Evolutionary conservation across 352 stramenopile genomes (phyloP).

Genomic region (Phytophthora palmivora): DNA sequence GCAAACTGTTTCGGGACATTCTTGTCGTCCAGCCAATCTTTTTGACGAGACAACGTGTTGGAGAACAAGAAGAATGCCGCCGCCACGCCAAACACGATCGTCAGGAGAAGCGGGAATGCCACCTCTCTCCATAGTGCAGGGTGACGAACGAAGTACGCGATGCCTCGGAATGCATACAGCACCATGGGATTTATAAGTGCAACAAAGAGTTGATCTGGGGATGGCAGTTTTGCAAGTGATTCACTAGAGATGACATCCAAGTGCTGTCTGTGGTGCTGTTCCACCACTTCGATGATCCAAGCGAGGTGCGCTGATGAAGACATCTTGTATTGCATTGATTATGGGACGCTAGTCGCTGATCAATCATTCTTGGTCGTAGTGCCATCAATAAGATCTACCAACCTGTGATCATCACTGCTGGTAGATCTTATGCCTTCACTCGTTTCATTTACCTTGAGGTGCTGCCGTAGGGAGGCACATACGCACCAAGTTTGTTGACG

Average conservation of each 20-base stretch:
- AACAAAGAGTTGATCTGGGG: conserved; percentile 3
- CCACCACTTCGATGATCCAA: background rate
- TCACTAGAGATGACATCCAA: conserved; percentile 1
- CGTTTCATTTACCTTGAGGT: conserved; percentile 28
- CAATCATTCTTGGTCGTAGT: too few relatives aligned
- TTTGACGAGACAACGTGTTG: conserved; percentile 39
- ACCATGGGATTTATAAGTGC: conserved; percentile 17
- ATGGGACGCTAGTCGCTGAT: too few relatives aligned
- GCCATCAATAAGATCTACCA: too few relatives aligned
- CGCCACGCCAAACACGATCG: conserved; percentile 39
- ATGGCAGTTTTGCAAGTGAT: conserved; percentile 5
- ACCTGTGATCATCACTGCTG: too few relatives aligned
- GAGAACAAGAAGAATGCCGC: conserved; percentile 49
- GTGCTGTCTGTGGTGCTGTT: background rate
- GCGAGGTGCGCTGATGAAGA: too few relatives aligned
- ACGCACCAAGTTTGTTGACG: conserved; percentile 37
- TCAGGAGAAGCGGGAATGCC: conserved; percentile 49
- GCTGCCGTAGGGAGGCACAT: conserved; percentile 42
- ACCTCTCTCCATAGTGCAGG: conserved; percentile 48
- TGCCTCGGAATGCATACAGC: conserved; percentile 40
- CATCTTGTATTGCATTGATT: too few relatives aligned
- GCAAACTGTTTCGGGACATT: conserved; percentile 43
- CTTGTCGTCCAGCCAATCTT: conserved; percentile 38
- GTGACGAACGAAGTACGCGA: conserved; percentile 51
- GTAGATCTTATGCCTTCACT: too few relatives aligned